Evolutionary conservation across 179 eudicot genomes (phyloP).

Genomic region (Amaranthus tricolor): DNA sequence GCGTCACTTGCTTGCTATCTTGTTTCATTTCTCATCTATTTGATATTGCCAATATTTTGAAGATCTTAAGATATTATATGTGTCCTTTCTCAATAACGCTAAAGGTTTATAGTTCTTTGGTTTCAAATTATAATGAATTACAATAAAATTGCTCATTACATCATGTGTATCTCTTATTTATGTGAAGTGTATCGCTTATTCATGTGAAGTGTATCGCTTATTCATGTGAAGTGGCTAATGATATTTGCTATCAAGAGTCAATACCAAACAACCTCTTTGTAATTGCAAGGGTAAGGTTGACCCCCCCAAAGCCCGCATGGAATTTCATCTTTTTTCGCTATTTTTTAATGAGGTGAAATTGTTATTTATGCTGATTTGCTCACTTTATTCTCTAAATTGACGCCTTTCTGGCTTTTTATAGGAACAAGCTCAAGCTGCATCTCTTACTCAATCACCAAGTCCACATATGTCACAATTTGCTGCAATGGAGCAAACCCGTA

Average conservation of each 20-base stretch:
- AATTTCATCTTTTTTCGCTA: not conserved
- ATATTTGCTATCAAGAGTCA: too few relatives aligned
- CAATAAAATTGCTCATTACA: too few relatives aligned
- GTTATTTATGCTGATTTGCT: slow-evolving; percentile 1
- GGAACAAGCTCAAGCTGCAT: slow-evolving; percentile 69
- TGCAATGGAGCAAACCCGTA: slow-evolving; percentile 95
- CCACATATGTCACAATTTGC: slow-evolving; percentile 66
- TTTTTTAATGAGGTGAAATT: not conserved
- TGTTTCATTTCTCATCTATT: not conserved
- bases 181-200: too few relatives aligned
- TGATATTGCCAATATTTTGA: not conserved
- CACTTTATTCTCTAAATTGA: slow-evolving; percentile 4
- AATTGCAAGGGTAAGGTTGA: too few relatives aligned
- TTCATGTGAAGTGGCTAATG: too few relatives aligned
- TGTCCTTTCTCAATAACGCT: not conserved
- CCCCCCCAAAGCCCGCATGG: too few relatives aligned
- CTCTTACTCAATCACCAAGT: slow-evolving; percentile 53
- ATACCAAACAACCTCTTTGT: too few relatives aligned
- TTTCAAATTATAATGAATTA: too few relatives aligned
- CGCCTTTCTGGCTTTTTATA: slow-evolving; percentile 25
- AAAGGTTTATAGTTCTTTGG: not conserved
- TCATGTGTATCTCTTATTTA: too few relatives aligned
- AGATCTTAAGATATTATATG: not conserved
- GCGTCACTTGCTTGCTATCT: not conserved
- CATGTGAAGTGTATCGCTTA: too few relatives aligned